Evolutionary conservation across 2,329 filamentous ascomycete species (phyloP), one percentile per base, ranked within the genome.

Genomic region (Hypoxylon sp.): DNA sequence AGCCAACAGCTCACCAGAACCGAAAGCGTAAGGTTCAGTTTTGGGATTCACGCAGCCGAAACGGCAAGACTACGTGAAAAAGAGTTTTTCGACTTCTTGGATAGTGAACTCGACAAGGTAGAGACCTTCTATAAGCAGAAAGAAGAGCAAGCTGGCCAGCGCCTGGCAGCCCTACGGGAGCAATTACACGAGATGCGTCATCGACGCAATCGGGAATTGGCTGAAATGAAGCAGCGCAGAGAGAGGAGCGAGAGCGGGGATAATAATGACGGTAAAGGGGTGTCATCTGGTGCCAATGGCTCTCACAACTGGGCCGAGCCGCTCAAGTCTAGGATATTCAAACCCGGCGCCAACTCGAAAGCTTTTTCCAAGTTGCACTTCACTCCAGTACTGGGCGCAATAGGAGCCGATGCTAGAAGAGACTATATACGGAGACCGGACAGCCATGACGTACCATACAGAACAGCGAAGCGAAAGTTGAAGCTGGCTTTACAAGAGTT

Each of bases 181-280:
- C 96, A 99, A 76, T 84, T 99, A 30, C 94, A 97, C 75, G 91
- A 96, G 72, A 97, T 98, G 93, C 87, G 93, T 45, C 93, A 96
- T 76, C 87, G 91, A 12, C 89, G 95, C 20, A 85, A 93, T 26
- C 85, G 90, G 54, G 93, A 97, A 74, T 82, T 93, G 61, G 78
- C 84, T 64, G 80, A 81, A 45, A 74, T 79, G 45, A 81, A 73
- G 64, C 74, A 63, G 68, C 77, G 64, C 61, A 80, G 74, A 61
- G 76, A 78, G 68, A 72, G 75, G 9, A 51, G 55, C 8, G 74
- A 73, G 26, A 67, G 71, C 9, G 70, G 70, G 2, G 73, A 72
- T 33, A 67, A 73, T 16, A 60, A 70, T 33, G 68, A 71, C 56
- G 69, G 6, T 24, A 61, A 60, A 22, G 68, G 65, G 3, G 52